Base-by-base conservation (phyloP, 495 filamentous ascomycete species). In the Aeminium ludgeri region DNA sequence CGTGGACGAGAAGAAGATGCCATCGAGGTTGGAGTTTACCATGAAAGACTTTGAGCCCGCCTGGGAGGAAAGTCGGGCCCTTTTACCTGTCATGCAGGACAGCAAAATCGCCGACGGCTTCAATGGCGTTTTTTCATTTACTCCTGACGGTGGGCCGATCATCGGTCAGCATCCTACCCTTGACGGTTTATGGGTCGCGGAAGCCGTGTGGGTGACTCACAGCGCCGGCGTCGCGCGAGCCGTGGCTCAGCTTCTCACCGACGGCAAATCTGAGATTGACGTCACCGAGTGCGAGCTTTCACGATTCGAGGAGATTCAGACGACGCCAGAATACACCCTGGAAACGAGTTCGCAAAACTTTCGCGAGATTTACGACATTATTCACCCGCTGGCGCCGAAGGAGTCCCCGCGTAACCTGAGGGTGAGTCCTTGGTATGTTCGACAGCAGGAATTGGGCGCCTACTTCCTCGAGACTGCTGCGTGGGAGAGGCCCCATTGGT, bases 201-300 rank as follows among this genome's bases (percentile, higher is more conserved):
- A 69, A 40, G 67, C 67, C 6, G 66, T 71, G 1, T 71, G 67
- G 67, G 66, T 71, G 4, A 71, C 67, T 8, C 67, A 71, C 32
- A 65, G 65, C 0, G 67, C 66, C n/a, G 67, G 67, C 13, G 63
- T 69, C 10, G 67, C 67, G 6, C 59, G 65, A 25, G 64, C 66
- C 12, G 29, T 71, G 2, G 67, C 67, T 0, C 56, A 71, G 42
- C 36, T 66, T 7, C 59, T 71, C 12, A 68, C 67, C 2, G 55
- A 52, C 0, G 67, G 65, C 5, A 50, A 44, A 25, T 69, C 67
- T 3, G 41, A 57, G 20, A 62, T 67, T 32, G 65, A 70, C 36
- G 40, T 69, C 10, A 48, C 58, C 1, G 67, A 68, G 30, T 69
- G 66, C 42, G 64, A 70, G 38, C 49, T 70, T 1, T 54, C 64